Evolutionary conservation across 2,329 filamentous ascomycete species (phyloP).

Genomic region (Calonectria pteridis): DNA sequence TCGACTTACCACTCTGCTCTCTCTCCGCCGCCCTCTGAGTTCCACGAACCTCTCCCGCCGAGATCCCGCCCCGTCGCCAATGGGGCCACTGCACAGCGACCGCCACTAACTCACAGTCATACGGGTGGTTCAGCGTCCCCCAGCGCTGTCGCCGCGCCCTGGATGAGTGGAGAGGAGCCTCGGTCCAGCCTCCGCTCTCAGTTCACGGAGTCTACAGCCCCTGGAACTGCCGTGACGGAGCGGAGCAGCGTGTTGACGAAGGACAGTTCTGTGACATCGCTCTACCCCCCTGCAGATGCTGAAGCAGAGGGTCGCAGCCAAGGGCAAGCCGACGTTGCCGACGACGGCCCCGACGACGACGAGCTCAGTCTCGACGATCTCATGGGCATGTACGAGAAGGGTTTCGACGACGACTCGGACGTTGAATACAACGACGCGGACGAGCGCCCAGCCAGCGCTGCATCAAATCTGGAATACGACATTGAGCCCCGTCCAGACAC

Average conservation of each 20-base stretch:
- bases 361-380: slow-evolving; percentile 75
- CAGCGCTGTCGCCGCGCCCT: slow-evolving; percentile 56
- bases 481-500: slow-evolving; percentile 41
- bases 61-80: slow-evolving; percentile 47
- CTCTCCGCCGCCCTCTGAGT: slow-evolving; percentile 58
- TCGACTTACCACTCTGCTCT: slow-evolving; percentile 55
- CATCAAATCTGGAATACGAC: slow-evolving; percentile 19
- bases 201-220: slow-evolving; percentile 64
- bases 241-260: slow-evolving; percentile 86
- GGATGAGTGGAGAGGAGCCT: slow-evolving; percentile 64
- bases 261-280: slow-evolving; percentile 79
- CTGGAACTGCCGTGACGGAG: slow-evolving; percentile 78
- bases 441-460: slow-evolving; percentile 41
- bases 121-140: slow-evolving; percentile 52
- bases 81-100: slow-evolving; percentile 43
- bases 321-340: slow-evolving; percentile 39
- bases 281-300: slow-evolving; percentile 50
- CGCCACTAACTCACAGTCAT: slow-evolving; percentile 48
- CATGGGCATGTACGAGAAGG: slow-evolving; percentile 77
- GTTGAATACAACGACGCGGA: slow-evolving; percentile 48
- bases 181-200: slow-evolving; percentile 70
- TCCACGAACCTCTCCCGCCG: slow-evolving; percentile 49
- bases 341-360: slow-evolving; percentile 52
- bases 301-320: slow-evolving; percentile 51
- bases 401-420: slow-evolving; percentile 64